A percentile compares a stretch with the other conserved stretches of the same genome.
These are phyloP conservation scores for Mollisia scopiformis DNA, from an alignment of 2,329 filamentous ascomycete species.

Conservation along the genomic window DNA sequence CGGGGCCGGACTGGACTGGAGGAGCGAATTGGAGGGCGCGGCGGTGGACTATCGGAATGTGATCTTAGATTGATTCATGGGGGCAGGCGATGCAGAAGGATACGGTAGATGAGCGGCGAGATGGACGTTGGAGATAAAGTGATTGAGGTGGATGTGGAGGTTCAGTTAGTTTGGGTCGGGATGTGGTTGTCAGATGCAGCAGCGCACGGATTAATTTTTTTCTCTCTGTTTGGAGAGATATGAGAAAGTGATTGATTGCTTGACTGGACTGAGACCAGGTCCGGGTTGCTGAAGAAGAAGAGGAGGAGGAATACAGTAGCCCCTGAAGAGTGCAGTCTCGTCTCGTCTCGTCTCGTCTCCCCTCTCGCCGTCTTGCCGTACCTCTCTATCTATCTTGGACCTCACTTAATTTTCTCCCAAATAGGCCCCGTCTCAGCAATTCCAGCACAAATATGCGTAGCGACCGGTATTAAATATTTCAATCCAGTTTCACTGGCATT, in stretches of 20 bases:
- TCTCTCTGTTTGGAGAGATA: too few species aligned
- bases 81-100: constrained; percentile 1
- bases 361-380: neutral
- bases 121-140: neutral
- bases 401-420: neutral
- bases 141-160: too few species aligned
- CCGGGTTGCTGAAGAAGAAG: too few species aligned
- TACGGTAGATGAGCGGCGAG: neutral
- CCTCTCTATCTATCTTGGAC: neutral
- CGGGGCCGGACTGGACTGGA: neutral
- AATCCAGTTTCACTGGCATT: neutral
- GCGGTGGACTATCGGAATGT: constrained; percentile 10
- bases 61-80: constrained; percentile 21
- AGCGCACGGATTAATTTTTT: constrained; percentile 15
- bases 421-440: neutral
- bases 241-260: too few species aligned
- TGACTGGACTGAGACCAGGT: too few species aligned
- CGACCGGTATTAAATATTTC: neutral
- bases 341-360: neutral
- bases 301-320: neutral
- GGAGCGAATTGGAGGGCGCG: constrained; percentile 4
- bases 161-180: too few species aligned
- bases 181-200: neutral
- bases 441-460: neutral
- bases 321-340: constrained; percentile 1